phyloP scores from a whole-genome alignment of 1,139 yeast species.

The Casaregolazyma lundiana region DNA sequence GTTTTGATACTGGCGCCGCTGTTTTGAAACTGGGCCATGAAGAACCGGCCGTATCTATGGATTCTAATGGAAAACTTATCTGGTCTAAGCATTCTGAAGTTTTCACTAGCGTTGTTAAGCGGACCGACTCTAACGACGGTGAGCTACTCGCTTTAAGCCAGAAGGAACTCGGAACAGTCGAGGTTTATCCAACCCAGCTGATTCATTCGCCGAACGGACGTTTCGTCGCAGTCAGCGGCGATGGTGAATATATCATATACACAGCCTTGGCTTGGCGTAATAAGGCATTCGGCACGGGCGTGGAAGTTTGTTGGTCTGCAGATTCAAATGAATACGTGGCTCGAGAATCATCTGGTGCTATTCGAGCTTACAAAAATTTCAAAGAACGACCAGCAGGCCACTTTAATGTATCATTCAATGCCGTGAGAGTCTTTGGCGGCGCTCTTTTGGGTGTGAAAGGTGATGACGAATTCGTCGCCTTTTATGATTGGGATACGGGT shows the following conservation, averaged over 20 bases:
- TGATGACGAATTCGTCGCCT: constrained; percentile 52
- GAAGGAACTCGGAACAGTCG: constrained; percentile 88
- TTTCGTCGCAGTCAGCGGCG: constrained; percentile 95
- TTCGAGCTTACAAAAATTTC: constrained; percentile 76
- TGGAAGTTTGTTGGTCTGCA: constrained; percentile 92
- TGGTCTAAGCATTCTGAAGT: constrained; percentile 92
- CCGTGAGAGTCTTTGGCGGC: constrained; percentile 84
- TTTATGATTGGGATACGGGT: constrained; percentile 93
- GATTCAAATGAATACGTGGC: constrained; percentile 87
- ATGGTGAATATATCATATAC: constrained; percentile 93
- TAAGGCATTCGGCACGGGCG: constrained; percentile 84
- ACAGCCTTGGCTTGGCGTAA: constrained; percentile 98
- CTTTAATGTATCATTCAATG: constrained; percentile 53
- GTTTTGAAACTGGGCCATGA: constrained; percentile 87
- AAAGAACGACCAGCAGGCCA: constrained; percentile 68
- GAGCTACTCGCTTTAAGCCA: constrained; percentile 69
- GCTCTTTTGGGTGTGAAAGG: constrained; percentile 73
- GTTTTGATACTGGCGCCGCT: constrained; percentile 91
- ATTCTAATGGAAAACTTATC: constrained; percentile 81
- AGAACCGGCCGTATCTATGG: constrained; percentile 92
- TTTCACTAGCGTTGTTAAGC: constrained; percentile 73
- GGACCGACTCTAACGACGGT: constrained; percentile 61
- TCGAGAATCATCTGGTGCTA: constrained; percentile 61
- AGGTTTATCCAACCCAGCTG: constrained; percentile 82
- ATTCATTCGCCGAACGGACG: constrained; percentile 96